Conservation (phyloP, 2,329 filamentous ascomycete genomes). For the Corinectria fuckeliana region DNA sequence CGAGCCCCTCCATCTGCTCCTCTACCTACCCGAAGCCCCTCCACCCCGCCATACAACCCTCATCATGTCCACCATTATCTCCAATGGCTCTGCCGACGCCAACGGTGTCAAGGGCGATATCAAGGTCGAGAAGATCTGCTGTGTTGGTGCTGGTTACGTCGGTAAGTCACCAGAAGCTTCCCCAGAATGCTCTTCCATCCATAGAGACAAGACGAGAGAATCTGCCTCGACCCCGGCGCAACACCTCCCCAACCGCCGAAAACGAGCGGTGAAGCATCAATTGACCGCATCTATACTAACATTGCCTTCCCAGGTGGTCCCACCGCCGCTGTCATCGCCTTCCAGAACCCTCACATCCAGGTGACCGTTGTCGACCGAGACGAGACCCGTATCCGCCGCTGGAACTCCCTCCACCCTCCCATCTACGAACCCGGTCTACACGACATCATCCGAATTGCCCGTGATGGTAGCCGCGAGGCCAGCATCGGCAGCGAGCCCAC, state of each 20-base stretch:
- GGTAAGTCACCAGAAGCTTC: constrained; percentile 56
- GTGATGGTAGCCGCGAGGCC: constrained; percentile 61
- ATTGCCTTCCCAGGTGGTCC: constrained; percentile 64
- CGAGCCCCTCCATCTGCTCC: constrained; percentile 24
- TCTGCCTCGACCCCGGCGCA: background rate
- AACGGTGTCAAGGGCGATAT: constrained; percentile 41
- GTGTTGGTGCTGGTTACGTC: constrained; percentile 78
- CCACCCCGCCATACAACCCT: constrained; percentile 20
- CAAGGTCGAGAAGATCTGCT: constrained; percentile 68
- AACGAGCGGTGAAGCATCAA: constrained; percentile 20
- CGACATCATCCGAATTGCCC: constrained; percentile 70
- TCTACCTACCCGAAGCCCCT: constrained; percentile 22
- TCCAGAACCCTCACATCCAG: constrained; percentile 72
- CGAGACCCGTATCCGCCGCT: constrained; percentile 68
- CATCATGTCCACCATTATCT: constrained; percentile 37
- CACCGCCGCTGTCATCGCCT: constrained; percentile 76
- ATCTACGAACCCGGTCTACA: constrained; percentile 77
- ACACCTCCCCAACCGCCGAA: background rate
- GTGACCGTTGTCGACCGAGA: constrained; percentile 80
- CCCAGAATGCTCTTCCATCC: background rate
- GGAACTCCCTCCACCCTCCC: constrained; percentile 76
- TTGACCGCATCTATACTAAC: constrained; percentile 25
- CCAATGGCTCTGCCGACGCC: constrained; percentile 42
- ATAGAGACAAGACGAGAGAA: background rate
- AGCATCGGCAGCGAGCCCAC: constrained; percentile 48